These are phyloP conservation scores for Phyllostachys edulis DNA, from an alignment of 176 grass and related monocot genomes.

Conservation along the genomic window DNA sequence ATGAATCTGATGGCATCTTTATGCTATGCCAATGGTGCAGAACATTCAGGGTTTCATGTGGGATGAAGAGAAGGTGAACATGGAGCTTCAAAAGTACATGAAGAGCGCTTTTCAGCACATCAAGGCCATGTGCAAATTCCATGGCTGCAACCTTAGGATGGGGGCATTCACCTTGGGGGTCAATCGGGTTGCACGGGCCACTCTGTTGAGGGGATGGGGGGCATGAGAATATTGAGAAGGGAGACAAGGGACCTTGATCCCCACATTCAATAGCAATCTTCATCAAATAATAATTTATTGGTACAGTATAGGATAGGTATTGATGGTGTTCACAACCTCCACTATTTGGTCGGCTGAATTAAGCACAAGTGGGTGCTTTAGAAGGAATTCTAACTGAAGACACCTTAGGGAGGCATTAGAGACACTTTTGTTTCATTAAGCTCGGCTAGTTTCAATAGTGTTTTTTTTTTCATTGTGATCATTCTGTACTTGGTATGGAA, in stretches of 20 bases:
- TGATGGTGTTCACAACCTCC: not conserved
- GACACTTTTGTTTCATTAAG: not conserved
- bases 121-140: constrained; percentile 79
- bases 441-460: not conserved
- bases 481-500: not conserved
- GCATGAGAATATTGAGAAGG: constrained; percentile 41
- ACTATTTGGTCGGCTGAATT: not conserved
- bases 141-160: constrained; percentile 88
- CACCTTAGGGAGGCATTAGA: not conserved
- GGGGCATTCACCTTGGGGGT: constrained; percentile 91
- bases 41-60: constrained; percentile 99
- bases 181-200: constrained; percentile 86
- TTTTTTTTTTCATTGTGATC: not conserved
- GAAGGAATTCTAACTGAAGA: not conserved
- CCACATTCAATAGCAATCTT: not conserved
- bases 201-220: constrained; percentile 89
- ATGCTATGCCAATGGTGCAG: constrained; percentile 37
- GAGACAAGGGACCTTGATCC: not conserved
- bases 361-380: not conserved
- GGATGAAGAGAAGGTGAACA: constrained; percentile 97
- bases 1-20: constrained; percentile 1
- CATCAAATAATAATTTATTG: not conserved
- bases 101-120: constrained; percentile 64
- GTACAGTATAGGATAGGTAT: not conserved
- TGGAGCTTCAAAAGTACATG: constrained; percentile 96